Evolutionary conservation across 192 early-diverging fungal species (phyloP), one percentile per base, ranked within the genome.

Genomic region (Cladochytrium replicatum): DNA sequence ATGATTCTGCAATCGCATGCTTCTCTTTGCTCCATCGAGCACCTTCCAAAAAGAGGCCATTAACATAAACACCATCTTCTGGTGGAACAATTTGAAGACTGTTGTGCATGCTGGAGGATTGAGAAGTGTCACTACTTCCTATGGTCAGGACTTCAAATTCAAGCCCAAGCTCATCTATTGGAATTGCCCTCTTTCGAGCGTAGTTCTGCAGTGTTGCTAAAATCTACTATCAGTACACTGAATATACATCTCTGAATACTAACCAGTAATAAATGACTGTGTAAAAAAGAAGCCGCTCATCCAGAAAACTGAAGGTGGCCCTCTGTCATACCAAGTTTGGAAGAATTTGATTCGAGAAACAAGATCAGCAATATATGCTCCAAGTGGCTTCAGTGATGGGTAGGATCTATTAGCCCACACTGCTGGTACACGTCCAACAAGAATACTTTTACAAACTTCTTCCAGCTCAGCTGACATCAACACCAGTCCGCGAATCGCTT

Each of bases 211-310:
- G 63, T 3, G 64, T 72, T 11, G 76, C 75, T 60, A 11, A 1
- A 1, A 13, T 1, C 11, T 11, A 44, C 17, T 13, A 0, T 1
- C 13, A 22, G 22, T 1, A 44, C 22, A 1, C 9, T n/a, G 43
- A 26, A 9, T 22, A 47, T 3, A 3, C 25, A 25, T 28, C 29
- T 30, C 2, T 9, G 0, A 55, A 52, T 11, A 42, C 41, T 39
- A 66, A 77, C 75, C 75, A 1, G 76, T 81, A 38, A 81, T 79
- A 46, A 81, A 81, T 3, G 78, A 81, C 54, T 78, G 78, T 13
- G 78, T 81, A 50, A 81, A 81, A 49, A 80, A 81, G 57, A 81
- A 81, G 1, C 77, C 78, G 41, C 64, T 63, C 73, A 81, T 73
- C 77, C 77, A 80, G 49, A 80, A 81, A 0, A 80, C 65, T 21